Conservation (phyloP, 345 rosid species). For the Cardiospermum halicacabum region DNA sequence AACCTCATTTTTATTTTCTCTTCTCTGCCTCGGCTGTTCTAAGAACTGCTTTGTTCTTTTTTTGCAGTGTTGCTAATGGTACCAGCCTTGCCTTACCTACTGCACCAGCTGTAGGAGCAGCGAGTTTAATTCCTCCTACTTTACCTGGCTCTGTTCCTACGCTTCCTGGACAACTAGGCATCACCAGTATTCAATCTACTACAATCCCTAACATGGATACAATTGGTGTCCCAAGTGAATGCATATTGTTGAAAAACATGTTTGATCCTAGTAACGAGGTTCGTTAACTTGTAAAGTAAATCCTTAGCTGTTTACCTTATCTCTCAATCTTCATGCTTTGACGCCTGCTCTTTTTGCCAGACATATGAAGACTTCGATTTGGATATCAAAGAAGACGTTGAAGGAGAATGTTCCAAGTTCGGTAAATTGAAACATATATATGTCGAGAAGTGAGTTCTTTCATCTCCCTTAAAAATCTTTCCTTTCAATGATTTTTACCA, state of each 20-base stretch:
- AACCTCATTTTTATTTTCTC: conserved; percentile 1
- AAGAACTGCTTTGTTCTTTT: conserved; percentile 11
- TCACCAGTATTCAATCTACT: conserved; percentile 39
- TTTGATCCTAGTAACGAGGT: conserved; percentile 90
- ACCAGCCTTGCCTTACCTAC: conserved; percentile 37
- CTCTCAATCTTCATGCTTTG: not conserved
- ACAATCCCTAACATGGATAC: conserved; percentile 44
- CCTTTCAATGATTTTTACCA: too few relatives aligned
- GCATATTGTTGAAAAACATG: conserved; percentile 82
- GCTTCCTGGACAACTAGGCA: conserved; percentile 47
- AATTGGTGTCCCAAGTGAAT: conserved; percentile 76
- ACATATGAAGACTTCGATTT: conserved; percentile 74
- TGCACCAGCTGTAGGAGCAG: conserved; percentile 38
- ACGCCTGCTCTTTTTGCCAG: conserved; percentile 36
- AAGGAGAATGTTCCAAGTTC: conserved; percentile 74
- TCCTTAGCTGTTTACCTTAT: not conserved
- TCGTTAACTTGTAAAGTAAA: conserved; percentile 5
- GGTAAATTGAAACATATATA: conserved; percentile 70
- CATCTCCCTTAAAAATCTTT: not conserved
- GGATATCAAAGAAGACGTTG: conserved; percentile 92
- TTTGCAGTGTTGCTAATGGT: conserved; percentile 36
- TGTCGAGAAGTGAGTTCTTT: conserved; percentile 68
- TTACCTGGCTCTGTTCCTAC: conserved; percentile 43
- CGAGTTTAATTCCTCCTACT: conserved; percentile 49
- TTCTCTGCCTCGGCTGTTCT: conserved; percentile 2